Conservation (phyloP, 257 asterid species). For the Lavandula angustifolia region DNA sequence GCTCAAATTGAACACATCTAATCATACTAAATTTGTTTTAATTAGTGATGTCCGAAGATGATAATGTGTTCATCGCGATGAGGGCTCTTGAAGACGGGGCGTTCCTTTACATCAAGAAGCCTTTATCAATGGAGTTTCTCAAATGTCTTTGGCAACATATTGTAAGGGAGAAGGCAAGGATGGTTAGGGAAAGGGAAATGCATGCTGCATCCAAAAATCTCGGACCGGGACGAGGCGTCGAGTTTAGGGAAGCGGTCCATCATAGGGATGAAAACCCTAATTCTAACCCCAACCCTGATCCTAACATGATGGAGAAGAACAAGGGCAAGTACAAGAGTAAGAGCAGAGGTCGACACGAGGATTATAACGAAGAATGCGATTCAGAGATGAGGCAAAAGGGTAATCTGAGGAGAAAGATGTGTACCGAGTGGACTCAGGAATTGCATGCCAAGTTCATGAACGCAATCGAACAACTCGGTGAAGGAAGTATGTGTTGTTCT, state of each 20-base stretch:
- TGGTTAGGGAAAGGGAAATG: slow-evolving; percentile 27
- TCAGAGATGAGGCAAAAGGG: not conserved
- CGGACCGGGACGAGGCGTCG: slow-evolving; percentile 11
- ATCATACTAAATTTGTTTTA: not conserved
- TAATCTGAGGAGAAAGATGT: slow-evolving; percentile 42
- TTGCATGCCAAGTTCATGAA: slow-evolving; percentile 48
- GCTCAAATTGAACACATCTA: no score
- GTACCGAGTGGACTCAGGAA: slow-evolving; percentile 50
- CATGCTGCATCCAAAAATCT: not conserved
- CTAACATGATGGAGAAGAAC: slow-evolving; percentile 13
- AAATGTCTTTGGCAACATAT: slow-evolving; percentile 53
- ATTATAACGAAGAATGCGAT: slow-evolving; percentile 1
- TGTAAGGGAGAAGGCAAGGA: slow-evolving; percentile 39
- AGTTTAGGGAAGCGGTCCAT: slow-evolving; percentile 12
- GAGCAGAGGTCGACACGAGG: not conserved
- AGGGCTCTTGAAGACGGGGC: slow-evolving; percentile 49
- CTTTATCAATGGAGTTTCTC: slow-evolving; percentile 32
- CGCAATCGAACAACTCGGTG: slow-evolving; percentile 46
- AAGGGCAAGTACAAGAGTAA: slow-evolving; percentile 29
- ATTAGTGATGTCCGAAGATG: slow-evolving; percentile 41
- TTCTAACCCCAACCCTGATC: slow-evolving; percentile 16
- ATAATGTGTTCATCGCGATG: slow-evolving; percentile 38
- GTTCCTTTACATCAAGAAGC: slow-evolving; percentile 43
- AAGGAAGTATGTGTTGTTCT: slow-evolving; percentile 43
- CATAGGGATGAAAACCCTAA: slow-evolving; percentile 16